phyloP scores from a whole-genome alignment of 2,329 filamentous ascomycete species.

The Exophiala sp. region DNA sequence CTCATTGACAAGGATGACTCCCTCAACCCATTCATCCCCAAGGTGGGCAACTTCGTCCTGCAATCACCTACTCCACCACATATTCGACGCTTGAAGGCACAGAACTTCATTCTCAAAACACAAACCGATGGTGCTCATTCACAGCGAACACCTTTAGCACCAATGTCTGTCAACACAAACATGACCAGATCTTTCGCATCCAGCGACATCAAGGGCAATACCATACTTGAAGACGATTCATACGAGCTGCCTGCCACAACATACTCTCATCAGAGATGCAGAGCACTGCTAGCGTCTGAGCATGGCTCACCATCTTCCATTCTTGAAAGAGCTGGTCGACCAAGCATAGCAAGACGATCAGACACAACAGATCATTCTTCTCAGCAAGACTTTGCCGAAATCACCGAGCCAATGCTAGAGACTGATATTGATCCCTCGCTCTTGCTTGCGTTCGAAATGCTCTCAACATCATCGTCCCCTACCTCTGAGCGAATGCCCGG shows the following conservation, averaged over 20 bases:
- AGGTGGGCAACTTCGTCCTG: slow-evolving; percentile 23
- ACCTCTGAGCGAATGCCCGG: not conserved
- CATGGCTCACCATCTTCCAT: not conserved
- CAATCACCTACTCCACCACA: slow-evolving; percentile 23
- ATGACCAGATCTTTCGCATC: not conserved
- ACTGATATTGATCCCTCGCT: slow-evolving; percentile 11
- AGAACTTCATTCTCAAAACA: slow-evolving; percentile 20
- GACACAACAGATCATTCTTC: slow-evolving; percentile 2
- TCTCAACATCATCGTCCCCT: not conserved
- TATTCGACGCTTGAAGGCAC: slow-evolving; percentile 23
- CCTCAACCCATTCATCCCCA: slow-evolving; percentile 26
- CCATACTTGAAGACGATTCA: slow-evolving; percentile 3
- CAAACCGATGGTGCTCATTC: slow-evolving; percentile 1
- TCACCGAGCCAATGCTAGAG: slow-evolving; percentile 1
- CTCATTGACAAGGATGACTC: slow-evolving; percentile 19
- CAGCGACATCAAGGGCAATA: not conserved
- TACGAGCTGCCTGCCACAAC: slow-evolving; percentile 12
- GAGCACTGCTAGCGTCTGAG: slow-evolving; percentile 10
- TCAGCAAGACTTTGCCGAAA: slow-evolving; percentile 8
- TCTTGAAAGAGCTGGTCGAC: not conserved
- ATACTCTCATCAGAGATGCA: slow-evolving; percentile 14
- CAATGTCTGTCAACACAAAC: not conserved
- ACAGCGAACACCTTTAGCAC: slow-evolving; percentile 1
- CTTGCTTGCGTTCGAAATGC: slow-evolving; percentile 15
- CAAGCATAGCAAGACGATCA: not conserved